Evolutionary conservation across 192 early-diverging fungal species (phyloP).

Genomic region (Glomus cerebriforme): DNA sequence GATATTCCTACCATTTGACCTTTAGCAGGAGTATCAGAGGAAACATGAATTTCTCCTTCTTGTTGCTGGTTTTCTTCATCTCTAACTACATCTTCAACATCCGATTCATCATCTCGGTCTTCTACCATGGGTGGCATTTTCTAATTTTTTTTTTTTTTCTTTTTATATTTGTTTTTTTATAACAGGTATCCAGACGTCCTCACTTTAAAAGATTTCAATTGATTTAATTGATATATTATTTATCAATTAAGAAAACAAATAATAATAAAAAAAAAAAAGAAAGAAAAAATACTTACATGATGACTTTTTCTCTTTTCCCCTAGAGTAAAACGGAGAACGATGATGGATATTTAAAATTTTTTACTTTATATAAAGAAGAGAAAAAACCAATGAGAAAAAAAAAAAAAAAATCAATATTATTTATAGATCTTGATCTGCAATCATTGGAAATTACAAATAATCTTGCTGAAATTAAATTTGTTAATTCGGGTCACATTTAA

Average conservation of each 20-base stretch:
- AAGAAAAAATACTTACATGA: not conserved
- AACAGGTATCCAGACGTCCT: conserved; percentile 13
- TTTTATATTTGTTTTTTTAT: not conserved
- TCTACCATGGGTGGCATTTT: conserved; percentile 40
- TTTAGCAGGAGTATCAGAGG: conserved; percentile 68
- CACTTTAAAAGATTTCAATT: not conserved
- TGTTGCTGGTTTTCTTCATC: not conserved
- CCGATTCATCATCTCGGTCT: conserved; percentile 51
- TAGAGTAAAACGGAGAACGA: not conserved
- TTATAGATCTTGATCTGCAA: too few species aligned
- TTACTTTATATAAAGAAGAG: too few species aligned
- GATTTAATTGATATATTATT: too few species aligned
- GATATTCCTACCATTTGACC: conserved; percentile 47
- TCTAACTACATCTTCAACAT: conserved; percentile 54
- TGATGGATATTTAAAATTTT: not conserved
- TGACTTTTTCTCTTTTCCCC: not conserved
- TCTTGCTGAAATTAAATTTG: too few species aligned
- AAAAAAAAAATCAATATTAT: too few species aligned
- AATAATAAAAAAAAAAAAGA: too few species aligned
- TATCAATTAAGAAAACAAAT: too few species aligned
- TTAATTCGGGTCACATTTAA: too few species aligned
- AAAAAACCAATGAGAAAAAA: too few species aligned
- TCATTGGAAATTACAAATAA: too few species aligned
- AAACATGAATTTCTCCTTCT: conserved; percentile 68
- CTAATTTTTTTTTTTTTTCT: not conserved